Conservation (phyloP, 2,329 filamentous ascomycete species). For the Tolypocladium guangdongense region DNA sequence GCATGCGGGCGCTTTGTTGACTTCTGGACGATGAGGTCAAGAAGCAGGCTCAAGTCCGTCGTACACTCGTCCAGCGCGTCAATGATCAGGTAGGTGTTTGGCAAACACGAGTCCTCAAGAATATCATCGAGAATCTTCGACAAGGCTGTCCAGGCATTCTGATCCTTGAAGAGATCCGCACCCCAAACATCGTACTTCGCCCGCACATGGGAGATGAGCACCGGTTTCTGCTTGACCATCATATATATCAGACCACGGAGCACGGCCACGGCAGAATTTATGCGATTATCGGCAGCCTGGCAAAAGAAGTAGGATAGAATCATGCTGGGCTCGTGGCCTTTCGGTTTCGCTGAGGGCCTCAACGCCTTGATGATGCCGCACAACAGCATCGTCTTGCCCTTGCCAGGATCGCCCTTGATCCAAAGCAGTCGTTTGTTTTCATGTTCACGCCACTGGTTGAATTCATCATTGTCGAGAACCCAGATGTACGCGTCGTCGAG, state of each 20-base stretch:
- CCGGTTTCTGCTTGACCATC: too few species aligned
- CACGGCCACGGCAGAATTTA: constrained; percentile 28
- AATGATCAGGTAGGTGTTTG: constrained; percentile 24
- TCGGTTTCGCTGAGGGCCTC: too few species aligned
- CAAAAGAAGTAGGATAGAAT: constrained; percentile 30
- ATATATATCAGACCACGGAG: constrained; percentile 31
- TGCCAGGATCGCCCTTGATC: constrained; percentile 23
- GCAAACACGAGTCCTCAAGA: constrained; percentile 20
- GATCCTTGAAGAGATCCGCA: constrained; percentile 29
- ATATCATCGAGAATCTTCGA: constrained; percentile 26
- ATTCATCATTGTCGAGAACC: too few species aligned
- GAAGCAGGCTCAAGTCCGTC: constrained; percentile 15
- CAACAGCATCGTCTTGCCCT: constrained; percentile 26
- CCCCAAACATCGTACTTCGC: constrained; percentile 18
- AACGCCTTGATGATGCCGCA: constrained; percentile 16
- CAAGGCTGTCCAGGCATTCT: constrained; percentile 25
- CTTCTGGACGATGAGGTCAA: constrained; percentile 21
- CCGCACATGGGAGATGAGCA: constrained; percentile 17
- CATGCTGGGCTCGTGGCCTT: neutral
- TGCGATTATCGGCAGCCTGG: constrained; percentile 22
- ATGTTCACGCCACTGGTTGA: constrained; percentile 12
- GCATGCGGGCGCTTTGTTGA: constrained; percentile 10
- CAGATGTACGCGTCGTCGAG: too few species aligned
- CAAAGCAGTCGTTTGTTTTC: constrained; percentile 13
- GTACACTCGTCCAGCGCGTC: constrained; percentile 37